phyloP scores from a whole-genome alignment of 148 eudicot species.

The Rhododendron simsii region DNA sequence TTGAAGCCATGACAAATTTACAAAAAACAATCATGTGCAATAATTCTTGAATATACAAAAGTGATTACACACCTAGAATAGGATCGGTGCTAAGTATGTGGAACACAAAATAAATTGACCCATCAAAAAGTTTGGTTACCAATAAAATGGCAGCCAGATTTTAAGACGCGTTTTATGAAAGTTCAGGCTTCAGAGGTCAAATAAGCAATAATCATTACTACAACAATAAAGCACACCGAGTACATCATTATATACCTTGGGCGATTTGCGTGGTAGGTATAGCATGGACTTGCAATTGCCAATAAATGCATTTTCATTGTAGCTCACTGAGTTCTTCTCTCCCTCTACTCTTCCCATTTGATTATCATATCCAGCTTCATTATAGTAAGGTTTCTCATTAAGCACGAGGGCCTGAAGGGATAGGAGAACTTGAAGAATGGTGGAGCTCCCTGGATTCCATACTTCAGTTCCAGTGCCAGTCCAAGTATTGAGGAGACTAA shows the following conservation, averaged over 20 bases:
- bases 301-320: conserved; percentile 84
- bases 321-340: conserved; percentile 89
- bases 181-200: background rate
- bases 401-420: conserved; percentile 98
- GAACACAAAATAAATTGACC: background rate
- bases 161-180: background rate
- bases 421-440: conserved; percentile 88
- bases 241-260: conserved; percentile 46
- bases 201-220: background rate
- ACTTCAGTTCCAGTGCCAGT: conserved; percentile 79
- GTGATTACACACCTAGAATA: background rate
- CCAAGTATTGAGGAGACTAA: conserved; percentile 97
- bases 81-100: background rate
- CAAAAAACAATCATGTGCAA: background rate
- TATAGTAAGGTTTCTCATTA: conserved; percentile 89
- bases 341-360: conserved; percentile 87
- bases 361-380: conserved; percentile 86
- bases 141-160: background rate
- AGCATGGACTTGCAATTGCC: conserved; percentile 82
- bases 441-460: conserved; percentile 84
- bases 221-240: background rate
- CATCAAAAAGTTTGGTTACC: background rate
- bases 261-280: conserved; percentile 67
- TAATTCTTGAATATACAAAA: background rate
- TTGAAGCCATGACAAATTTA: background rate